Percentiles rank a stretch among this genome's conserved stretches.
phyloP scores from a whole-genome alignment of 805 yeast genomes.

The Jamesozyma hellenica region DNA sequence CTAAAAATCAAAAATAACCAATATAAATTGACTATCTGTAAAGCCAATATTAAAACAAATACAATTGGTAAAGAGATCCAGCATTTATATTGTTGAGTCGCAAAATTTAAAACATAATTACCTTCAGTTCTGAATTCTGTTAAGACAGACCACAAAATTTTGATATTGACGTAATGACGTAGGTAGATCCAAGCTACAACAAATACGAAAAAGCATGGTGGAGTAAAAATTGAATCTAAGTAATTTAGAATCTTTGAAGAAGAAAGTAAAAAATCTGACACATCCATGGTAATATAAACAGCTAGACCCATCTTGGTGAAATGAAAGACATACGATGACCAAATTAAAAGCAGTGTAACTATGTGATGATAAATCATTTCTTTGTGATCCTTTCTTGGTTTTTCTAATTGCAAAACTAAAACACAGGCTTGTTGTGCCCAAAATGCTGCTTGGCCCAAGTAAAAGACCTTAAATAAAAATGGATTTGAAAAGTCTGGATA shows the following conservation, averaged over 20 bases:
- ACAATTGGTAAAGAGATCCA: constrained; percentile 91
- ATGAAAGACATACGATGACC: constrained; percentile 84
- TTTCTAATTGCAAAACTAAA: constrained; percentile 73
- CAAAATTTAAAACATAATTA: constrained; percentile 69
- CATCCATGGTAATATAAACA: constrained; percentile 90
- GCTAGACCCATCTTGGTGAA: constrained; percentile 93
- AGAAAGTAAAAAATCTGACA: constrained; percentile 83
- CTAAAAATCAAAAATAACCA: constrained; percentile 81
- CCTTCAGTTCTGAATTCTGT: constrained; percentile 87
- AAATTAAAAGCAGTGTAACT: constrained; percentile 78
- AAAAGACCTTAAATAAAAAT: constrained; percentile 64
- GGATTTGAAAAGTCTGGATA: constrained; percentile 80
- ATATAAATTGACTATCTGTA: constrained; percentile 77
- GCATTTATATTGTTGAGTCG: constrained; percentile 89
- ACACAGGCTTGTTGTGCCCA: constrained; percentile 96
- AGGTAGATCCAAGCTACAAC: constrained; percentile 72
- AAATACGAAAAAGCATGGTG: constrained; percentile 60
- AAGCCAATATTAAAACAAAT: constrained; percentile 61
- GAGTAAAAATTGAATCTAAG: constrained; percentile 54
- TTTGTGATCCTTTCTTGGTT: constrained; percentile 87
- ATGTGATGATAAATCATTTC: constrained; percentile 91
- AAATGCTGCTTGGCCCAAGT: constrained; percentile 87
- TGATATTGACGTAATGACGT: constrained; percentile 77
- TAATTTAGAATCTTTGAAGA: constrained; percentile 80
- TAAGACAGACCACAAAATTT: constrained; percentile 70